A percentile compares a stretch with the other conserved stretches of the same genome.
These are phyloP conservation scores for Mycena sp. DNA, from an alignment of 1,284 basidiomycete genomes.

Conservation along the genomic window DNA sequence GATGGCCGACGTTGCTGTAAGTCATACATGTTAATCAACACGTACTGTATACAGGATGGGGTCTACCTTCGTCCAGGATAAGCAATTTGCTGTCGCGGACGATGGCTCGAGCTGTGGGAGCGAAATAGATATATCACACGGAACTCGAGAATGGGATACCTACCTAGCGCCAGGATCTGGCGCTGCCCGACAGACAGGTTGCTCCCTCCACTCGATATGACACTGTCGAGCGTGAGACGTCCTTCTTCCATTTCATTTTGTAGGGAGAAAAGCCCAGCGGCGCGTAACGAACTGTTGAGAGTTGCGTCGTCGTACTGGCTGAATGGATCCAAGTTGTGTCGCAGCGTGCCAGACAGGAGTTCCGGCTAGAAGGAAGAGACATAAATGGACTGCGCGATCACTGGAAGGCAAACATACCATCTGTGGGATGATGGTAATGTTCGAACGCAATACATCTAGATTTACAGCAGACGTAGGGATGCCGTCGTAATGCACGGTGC, in stretches of 20 bases:
- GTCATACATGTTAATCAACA: slow-evolving; percentile 40
- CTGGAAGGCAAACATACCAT: slow-evolving; percentile 51
- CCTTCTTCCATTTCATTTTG: slow-evolving; percentile 61
- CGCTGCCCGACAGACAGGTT: slow-evolving; percentile 81
- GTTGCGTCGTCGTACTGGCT: slow-evolving; percentile 74
- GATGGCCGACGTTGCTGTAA: slow-evolving; percentile 34
- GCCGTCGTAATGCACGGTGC: slow-evolving; percentile 64
- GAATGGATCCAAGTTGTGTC: slow-evolving; percentile 77
- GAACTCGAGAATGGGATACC: slow-evolving; percentile 21
- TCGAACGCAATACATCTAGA: slow-evolving; percentile 69
- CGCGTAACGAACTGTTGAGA: slow-evolving; percentile 62
- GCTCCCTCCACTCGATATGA: slow-evolving; percentile 66
- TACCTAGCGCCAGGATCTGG: slow-evolving; percentile 69
- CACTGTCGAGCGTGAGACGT: slow-evolving; percentile 59
- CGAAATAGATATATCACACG: not conserved
- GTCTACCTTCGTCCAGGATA: slow-evolving; percentile 72
- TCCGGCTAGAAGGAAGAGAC: slow-evolving; percentile 61
- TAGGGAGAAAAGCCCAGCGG: slow-evolving; percentile 62
- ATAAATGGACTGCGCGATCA: not conserved
- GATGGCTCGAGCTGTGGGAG: slow-evolving; percentile 48
- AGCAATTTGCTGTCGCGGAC: slow-evolving; percentile 66
- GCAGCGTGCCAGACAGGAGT: slow-evolving; percentile 65
- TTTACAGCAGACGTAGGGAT: slow-evolving; percentile 60
- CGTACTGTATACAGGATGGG: slow-evolving; percentile 38
- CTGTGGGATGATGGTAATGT: slow-evolving; percentile 72